phyloP scores from a whole-genome alignment of 202 grass and related monocot species.

The Carex arenaria region DNA sequence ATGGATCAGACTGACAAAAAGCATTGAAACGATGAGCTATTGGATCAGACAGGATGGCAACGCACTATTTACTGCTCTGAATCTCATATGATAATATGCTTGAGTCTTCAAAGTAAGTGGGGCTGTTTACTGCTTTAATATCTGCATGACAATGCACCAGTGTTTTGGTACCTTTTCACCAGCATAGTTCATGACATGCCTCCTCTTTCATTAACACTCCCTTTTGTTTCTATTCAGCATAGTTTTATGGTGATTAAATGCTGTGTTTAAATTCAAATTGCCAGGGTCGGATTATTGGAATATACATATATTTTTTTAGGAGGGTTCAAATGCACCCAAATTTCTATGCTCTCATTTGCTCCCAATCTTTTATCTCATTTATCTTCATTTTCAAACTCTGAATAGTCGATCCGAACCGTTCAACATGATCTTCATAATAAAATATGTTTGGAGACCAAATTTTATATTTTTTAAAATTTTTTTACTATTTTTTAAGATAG shows the following conservation, averaged over 20 bases:
- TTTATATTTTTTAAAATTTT: too few species aligned
- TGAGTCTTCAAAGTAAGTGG: background rate
- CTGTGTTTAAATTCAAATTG: constrained; percentile 14
- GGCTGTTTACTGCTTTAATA: background rate
- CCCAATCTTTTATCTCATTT: too few species aligned
- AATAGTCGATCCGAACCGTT: too few species aligned
- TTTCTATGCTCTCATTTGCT: too few species aligned
- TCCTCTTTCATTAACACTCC: background rate
- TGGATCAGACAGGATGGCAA: background rate
- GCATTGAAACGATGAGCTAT: background rate
- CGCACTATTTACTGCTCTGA: constrained; percentile 7
- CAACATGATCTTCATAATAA: too few species aligned
- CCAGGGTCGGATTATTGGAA: background rate
- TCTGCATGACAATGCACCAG: constrained; percentile 3
- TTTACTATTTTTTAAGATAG: too few species aligned
- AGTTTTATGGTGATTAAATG: background rate
- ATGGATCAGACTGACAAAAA: background rate
- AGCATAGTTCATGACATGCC: constrained; percentile 4
- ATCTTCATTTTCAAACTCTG: too few species aligned
- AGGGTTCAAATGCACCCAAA: too few species aligned
- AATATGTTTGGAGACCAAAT: too few species aligned
- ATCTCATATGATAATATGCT: constrained; percentile 8
- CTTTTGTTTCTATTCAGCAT: background rate
- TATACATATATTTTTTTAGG: too few species aligned
- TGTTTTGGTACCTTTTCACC: background rate